A percentile compares a stretch with the other conserved stretches of the same genome.
These are phyloP conservation scores for Marvania coccoides DNA, from an alignment of 139 green algal genomes.

Conservation along the genomic window DNA sequence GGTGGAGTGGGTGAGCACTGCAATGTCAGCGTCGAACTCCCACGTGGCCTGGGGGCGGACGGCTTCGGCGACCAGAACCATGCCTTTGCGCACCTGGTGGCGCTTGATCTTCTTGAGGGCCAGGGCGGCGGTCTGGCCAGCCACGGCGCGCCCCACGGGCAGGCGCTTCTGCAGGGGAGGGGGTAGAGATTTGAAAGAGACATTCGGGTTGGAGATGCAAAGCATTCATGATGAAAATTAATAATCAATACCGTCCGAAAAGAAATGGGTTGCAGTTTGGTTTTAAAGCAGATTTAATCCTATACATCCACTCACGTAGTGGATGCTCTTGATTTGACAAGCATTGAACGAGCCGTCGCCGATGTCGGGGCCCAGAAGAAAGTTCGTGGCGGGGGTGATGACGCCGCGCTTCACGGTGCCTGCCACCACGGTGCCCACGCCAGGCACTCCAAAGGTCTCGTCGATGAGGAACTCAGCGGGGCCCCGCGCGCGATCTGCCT, in stretches of 20 bases:
- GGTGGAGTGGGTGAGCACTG: constrained; percentile 86
- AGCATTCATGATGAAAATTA: too few species aligned
- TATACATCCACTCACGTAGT: constrained; percentile 67
- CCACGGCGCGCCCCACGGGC: constrained; percentile 52
- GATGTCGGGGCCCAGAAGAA: constrained; percentile 80
- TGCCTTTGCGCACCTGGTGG: constrained; percentile 72
- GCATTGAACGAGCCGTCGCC: constrained; percentile 71
- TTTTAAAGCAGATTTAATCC: too few species aligned
- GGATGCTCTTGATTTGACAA: constrained; percentile 76
- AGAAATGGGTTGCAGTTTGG: too few species aligned
- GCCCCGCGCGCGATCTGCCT: constrained; percentile 15
- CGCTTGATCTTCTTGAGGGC: constrained; percentile 85
- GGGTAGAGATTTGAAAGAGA: not conserved
- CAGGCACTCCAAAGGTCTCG: constrained; percentile 79
- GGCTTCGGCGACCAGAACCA: constrained; percentile 73
- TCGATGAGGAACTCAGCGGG: constrained; percentile 83
- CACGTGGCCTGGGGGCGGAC: constrained; percentile 63
- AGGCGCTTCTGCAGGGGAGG: not conserved
- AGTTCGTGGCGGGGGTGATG: constrained; percentile 50
- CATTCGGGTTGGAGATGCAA: not conserved
- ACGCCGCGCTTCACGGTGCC: constrained; percentile 79
- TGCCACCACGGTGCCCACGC: constrained; percentile 85
- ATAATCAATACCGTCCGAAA: too few species aligned
- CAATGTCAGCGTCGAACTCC: constrained; percentile 87
- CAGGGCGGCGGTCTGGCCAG: constrained; percentile 80